A percentile compares a stretch with the other conserved stretches of the same genome.
Conservation (phyloP, 2,329 filamentous ascomycete species). For the Claviceps arundinis region DNA sequence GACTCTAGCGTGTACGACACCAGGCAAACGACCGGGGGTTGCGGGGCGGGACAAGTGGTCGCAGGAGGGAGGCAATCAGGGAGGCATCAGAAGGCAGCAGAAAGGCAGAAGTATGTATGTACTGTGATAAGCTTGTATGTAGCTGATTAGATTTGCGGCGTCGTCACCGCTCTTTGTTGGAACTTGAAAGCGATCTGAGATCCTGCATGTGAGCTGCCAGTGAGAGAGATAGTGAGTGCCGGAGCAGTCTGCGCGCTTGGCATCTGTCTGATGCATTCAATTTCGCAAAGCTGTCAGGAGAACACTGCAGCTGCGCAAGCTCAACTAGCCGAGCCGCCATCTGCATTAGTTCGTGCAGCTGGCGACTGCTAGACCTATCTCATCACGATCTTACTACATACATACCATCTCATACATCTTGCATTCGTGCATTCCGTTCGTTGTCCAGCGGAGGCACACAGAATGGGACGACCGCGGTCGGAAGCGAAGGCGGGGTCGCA, state of each 20-base stretch:
- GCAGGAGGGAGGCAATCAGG: background rate
- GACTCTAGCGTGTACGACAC: background rate
- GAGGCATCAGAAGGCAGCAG: background rate
- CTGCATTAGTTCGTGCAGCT: too few species aligned
- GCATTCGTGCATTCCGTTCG: too few species aligned
- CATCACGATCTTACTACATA: background rate
- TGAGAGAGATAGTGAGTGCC: background rate
- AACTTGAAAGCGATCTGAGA: too few species aligned
- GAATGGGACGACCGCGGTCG: background rate
- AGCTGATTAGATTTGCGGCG: background rate
- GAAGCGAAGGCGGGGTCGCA: background rate
- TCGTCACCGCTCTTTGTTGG: conserved; percentile 2
- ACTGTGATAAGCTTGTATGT: too few species aligned
- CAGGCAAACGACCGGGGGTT: background rate
- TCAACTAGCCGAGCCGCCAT: too few species aligned
- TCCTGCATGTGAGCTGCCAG: background rate
- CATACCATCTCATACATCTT: background rate
- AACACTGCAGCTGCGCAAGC: too few species aligned
- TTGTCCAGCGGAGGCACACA: too few species aligned
- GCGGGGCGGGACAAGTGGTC: background rate
- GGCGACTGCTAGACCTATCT: too few species aligned
- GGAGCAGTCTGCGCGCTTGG: too few species aligned
- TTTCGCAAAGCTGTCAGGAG: too few species aligned
- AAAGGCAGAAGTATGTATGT: too few species aligned
- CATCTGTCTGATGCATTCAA: too few species aligned